Conservation (phyloP, 2,329 filamentous ascomycete species). For the Aspergillus neoniger region DNA sequence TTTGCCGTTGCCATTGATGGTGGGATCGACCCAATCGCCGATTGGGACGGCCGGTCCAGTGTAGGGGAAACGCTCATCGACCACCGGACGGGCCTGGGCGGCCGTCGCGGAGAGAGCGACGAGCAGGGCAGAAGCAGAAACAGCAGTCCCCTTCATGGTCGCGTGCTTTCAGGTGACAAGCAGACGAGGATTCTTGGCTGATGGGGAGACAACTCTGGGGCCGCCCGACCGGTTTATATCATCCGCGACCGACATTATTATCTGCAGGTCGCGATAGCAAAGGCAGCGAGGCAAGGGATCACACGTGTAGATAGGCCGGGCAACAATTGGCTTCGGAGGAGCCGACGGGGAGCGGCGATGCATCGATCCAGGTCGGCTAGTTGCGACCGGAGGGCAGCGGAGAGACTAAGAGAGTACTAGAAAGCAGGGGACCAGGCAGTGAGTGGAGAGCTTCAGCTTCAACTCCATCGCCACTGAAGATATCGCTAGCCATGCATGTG, state of each 20-base stretch:
- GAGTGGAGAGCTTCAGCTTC: neutral
- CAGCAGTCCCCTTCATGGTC: slow-evolving; percentile 26
- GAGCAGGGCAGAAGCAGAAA: slow-evolving; percentile 24
- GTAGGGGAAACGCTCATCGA: slow-evolving; percentile 51
- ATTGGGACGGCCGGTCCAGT: slow-evolving; percentile 52
- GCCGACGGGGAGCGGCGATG: neutral
- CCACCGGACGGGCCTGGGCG: slow-evolving; percentile 30
- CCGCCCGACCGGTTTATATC: slow-evolving; percentile 1
- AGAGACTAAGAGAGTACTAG: too few relatives aligned
- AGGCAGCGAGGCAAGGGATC: neutral
- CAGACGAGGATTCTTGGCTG: neutral
- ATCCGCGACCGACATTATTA: neutral
- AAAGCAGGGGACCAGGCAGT: neutral
- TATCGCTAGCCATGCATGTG: neutral
- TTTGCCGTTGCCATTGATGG: slow-evolving; percentile 55
- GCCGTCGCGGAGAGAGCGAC: slow-evolving; percentile 23
- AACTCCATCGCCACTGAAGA: neutral
- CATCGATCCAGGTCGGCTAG: neutral
- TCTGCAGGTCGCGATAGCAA: neutral
- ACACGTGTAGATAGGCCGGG: slow-evolving; percentile 12
- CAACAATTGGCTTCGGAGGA: slow-evolving; percentile 9
- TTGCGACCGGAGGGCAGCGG: neutral
- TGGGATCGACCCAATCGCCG: slow-evolving; percentile 55
- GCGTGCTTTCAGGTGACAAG: neutral
- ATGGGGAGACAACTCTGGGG: neutral